Evolutionary conservation across 805 yeast species (phyloP), one percentile per base, ranked within the genome.

Genomic region (Hyphopichia homilentoma): DNA sequence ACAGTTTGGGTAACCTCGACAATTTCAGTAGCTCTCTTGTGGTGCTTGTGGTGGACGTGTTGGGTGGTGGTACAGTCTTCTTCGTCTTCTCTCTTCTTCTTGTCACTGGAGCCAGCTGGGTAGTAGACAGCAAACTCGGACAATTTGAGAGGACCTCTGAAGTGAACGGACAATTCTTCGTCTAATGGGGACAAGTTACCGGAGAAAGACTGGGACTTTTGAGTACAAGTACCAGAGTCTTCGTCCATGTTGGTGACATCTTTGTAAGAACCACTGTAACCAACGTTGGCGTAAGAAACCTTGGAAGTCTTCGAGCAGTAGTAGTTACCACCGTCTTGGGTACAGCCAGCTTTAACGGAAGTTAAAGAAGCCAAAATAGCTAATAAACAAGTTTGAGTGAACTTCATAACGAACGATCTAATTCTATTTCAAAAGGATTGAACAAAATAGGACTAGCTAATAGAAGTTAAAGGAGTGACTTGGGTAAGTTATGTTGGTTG

Each of bases 81-180:
- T 16, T 56, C 65, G 7, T 52, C 62, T 24, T 57, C 70, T 40
- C 63, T 70, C 57, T 71, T 71, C 50, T 66, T 70, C 41, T 65
- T 57, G 18, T 62, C 41, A 25, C 69, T 49, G 26, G 68, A 48
- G n/a, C 70, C 45, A 16, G 75, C 54, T 43, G 86, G 89, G 52
- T 81, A 79, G 72, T 89, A 93, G 35, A 86, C 96, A 60, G 89
- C 97, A 54, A 93, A 87, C 65, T 86, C 86, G 52, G 70, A 65
- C 55, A 87, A 76, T 55, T 76, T 72, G 47, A 87, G 53, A 22
- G 96, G 96, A 49, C 96, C 96, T 70, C 96, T 81, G 71, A 86
- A 83, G 61, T 87, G 95, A 38, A 87, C 79, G 21, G 94, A 80
- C 40, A 87, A 65, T 61, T 87, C 95, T 68, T 86, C 93, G 59